Evolutionary conservation across 306 rosid species (phyloP).

Genomic region (Prosopis cineraria): DNA sequence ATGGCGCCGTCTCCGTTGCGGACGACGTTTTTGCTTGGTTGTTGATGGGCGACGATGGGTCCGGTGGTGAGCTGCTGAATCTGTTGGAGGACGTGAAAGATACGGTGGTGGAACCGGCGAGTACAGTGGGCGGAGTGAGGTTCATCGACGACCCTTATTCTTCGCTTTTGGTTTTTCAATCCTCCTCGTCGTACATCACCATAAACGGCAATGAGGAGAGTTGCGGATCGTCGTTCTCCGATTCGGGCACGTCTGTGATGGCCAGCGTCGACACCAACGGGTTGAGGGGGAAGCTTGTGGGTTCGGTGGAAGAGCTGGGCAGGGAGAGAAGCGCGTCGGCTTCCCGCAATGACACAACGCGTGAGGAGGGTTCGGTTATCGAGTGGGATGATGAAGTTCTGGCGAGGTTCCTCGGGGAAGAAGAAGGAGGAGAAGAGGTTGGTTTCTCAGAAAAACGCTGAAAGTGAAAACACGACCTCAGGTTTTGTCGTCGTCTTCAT

Average conservation of each 20-base stretch:
- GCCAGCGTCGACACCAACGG: slow-evolving; percentile 56
- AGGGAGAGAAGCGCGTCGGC: slow-evolving; percentile 31
- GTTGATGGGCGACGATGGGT: slow-evolving; percentile 21
- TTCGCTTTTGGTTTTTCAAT: slow-evolving; percentile 47
- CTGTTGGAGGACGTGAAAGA: slow-evolving; percentile 17
- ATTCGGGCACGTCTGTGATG: slow-evolving; percentile 67
- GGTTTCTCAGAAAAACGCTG: neutral
- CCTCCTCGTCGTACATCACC: slow-evolving; percentile 64
- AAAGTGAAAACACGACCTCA: neutral
- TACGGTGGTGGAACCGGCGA: neutral
- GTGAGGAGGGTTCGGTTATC: neutral
- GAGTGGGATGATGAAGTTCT: slow-evolving; percentile 47
- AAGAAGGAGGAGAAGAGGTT: neutral
- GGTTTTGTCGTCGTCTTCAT: neutral
- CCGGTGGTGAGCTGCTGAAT: slow-evolving; percentile 34
- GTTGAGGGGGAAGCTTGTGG: neutral
- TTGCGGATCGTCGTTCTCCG: slow-evolving; percentile 81
- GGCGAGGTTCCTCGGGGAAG: slow-evolving; percentile 50
- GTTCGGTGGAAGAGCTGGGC: neutral
- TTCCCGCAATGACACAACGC: slow-evolving; percentile 15
- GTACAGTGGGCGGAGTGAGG: slow-evolving; percentile 25
- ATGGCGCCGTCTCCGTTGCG: neutral
- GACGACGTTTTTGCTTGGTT: slow-evolving; percentile 37
- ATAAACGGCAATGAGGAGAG: slow-evolving; percentile 81
- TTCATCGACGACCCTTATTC: slow-evolving; percentile 60